Percentiles rank a stretch among this genome's conserved stretches.
phyloP scores from a whole-genome alignment of 306 rosid genomes.

The Trifolium fragiferum region DNA sequence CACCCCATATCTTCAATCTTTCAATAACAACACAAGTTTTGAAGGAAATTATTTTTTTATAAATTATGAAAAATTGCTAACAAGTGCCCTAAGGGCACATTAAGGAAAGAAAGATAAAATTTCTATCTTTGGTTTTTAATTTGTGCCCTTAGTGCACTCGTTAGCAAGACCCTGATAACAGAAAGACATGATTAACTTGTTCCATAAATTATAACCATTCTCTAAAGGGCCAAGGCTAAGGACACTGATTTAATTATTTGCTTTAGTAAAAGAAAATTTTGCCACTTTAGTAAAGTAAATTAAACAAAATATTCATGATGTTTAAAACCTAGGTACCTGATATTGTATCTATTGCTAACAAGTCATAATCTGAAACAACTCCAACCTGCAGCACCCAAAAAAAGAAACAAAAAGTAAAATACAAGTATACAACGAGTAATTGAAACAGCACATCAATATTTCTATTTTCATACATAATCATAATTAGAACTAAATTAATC shows the following conservation, averaged over 20 bases:
- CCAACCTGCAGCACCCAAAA: slow-evolving; percentile 73
- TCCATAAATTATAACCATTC: background rate
- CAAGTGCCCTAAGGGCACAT: too few relatives aligned
- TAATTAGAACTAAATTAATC: background rate
- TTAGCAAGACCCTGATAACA: too few relatives aligned
- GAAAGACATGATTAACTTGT: background rate
- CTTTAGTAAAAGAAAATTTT: background rate
- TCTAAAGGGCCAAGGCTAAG: background rate
- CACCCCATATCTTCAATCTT: slow-evolving; percentile 14
- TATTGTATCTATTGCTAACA: slow-evolving; percentile 90
- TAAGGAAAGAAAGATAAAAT: too few relatives aligned
- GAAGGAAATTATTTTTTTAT: background rate
- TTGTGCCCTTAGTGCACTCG: too few relatives aligned
- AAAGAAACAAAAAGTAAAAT: background rate
- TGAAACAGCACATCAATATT: slow-evolving; percentile 36
- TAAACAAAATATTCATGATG: background rate
- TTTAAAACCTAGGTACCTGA: slow-evolving; percentile 60
- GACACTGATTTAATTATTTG: slow-evolving; percentile 9
- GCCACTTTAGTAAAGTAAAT: slow-evolving; percentile 3
- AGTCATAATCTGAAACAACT: slow-evolving; percentile 94
- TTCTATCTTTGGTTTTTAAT: too few relatives aligned
- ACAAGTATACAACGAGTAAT: slow-evolving; percentile 27
- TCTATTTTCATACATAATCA: background rate
- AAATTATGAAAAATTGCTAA: too few relatives aligned
- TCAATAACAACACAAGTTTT: slow-evolving; percentile 27